phyloP scores from a whole-genome alignment of 139 green algal genomes.

The Eudorina sp. region DNA sequence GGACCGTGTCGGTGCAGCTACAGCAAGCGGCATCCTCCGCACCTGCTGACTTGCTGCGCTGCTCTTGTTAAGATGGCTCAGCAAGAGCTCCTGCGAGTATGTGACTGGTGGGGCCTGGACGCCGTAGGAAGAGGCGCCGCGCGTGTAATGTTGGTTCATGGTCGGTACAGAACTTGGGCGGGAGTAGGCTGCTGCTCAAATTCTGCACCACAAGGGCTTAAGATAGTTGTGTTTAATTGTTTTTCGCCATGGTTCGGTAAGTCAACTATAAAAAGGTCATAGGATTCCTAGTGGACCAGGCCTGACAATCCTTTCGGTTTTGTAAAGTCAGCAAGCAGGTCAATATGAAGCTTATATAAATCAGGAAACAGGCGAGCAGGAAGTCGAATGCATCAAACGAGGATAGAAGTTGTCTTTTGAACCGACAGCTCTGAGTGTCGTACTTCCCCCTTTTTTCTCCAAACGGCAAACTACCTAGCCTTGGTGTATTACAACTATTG shows the following conservation, averaged over 20 bases:
- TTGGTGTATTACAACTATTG: no score
- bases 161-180: not conserved
- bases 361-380: no score
- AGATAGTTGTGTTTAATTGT: not conserved
- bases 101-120: conserved; percentile 14
- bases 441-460: no score
- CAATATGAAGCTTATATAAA: no score
- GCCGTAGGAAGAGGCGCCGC: conserved; percentile 9
- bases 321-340: no score
- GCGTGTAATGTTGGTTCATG: conserved; percentile 26
- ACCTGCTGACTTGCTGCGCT: conserved; percentile 29
- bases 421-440: no score
- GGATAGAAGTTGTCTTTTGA: no score
- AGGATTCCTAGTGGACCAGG: no score
- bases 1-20: not conserved
- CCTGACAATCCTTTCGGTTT: no score
- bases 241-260: conserved; percentile 10
- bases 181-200: conserved; percentile 2
- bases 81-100: conserved; percentile 31
- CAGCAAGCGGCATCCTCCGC: not conserved
- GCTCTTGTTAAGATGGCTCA: conserved; percentile 41
- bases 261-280: no score
- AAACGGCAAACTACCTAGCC: no score
- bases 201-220: not conserved
- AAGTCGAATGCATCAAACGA: no score